Conservation (phyloP, 2,329 filamentous ascomycete genomes). For the Diaporthe sp. region DNA sequence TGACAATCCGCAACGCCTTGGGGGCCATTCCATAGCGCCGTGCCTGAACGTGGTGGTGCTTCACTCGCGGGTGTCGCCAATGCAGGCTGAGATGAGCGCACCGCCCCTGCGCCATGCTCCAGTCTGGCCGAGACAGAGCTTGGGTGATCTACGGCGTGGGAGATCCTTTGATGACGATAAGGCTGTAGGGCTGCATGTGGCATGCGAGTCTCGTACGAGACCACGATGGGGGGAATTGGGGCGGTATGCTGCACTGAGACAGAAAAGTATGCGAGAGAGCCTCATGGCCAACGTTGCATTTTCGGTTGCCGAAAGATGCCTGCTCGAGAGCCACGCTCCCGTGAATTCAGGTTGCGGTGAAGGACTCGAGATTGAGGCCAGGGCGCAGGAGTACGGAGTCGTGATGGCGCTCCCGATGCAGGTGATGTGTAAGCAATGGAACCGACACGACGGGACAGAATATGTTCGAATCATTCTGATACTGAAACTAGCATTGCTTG, state of each 20-base stretch:
- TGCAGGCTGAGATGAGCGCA: conserved; percentile 29
- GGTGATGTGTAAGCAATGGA: conserved; percentile 20
- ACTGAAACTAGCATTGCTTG: neutral
- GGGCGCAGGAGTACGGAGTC: neutral
- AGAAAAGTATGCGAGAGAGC: neutral
- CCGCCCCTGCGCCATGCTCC: conserved; percentile 31
- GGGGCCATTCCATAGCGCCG: conserved; percentile 4
- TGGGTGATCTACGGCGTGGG: neutral
- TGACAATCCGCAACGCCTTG: neutral
- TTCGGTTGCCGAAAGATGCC: conserved; percentile 12
- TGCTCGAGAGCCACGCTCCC: neutral
- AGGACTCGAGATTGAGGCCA: neutral
- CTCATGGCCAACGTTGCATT: neutral
- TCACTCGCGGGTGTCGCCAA: neutral
- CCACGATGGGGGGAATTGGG: neutral
- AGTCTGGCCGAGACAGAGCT: conserved; percentile 30
- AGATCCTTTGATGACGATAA: conserved; percentile 28
- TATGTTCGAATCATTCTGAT: conserved; percentile 13
- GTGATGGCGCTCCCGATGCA: neutral
- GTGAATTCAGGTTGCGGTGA: conserved; percentile 2
- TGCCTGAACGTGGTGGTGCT: conserved; percentile 7
- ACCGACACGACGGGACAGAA: neutral
- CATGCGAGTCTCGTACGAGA: conserved; percentile 23
- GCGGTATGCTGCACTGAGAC: neutral
- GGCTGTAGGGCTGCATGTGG: conserved; percentile 34